Evolutionary conservation across 1,284 basidiomycete species (phyloP), one percentile per base, ranked within the genome.

Genomic region (Volvariella volvacea): DNA sequence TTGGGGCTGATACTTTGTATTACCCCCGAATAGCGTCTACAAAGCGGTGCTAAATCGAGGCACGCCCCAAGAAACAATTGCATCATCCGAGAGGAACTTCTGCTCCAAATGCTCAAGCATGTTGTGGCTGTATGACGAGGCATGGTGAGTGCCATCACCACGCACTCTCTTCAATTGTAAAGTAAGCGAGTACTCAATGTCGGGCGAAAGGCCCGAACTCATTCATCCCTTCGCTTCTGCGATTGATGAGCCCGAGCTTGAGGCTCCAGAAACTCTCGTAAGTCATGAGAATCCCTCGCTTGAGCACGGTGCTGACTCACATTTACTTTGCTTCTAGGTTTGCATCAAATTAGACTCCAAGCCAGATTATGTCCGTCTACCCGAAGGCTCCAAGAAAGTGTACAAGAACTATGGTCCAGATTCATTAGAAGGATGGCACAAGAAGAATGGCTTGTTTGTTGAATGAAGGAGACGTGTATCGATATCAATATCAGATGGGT

Each of bases 191-290:
- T 16, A 6, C 15, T 37, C 6, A 37, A 4, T 6, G 34, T 6
- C 34, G 4, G 19, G 4, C 34, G 32, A 4, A 40, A 80, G 78
- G 78, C 77, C 78, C 0, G 74, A 79, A 28, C 55, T 74, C 0
- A 60, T 81, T 22, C 79, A 81, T 48, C 80, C 78, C 3, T 82
- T 80, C 49, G 79, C 79, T 2, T 76, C 75, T 20, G 76, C 69
- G 0, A 78, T 81, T 38, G 80, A 82, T 47, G 67, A 64, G 3
- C 75, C 76, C 2, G 61, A 67, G 10, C 63, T 78, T 14, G 65
- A 67, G 25, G 41, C 49, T 0, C 74, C 79, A 1, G 60, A 71
- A 14, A 65, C 63, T n/a, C 57, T 80, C 64, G 78, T 79, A 39
- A 44, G 64, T 58, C 19, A 30, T 7, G n/a, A 25, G 7, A 31